phyloP scores from a whole-genome alignment of 2,329 filamentous ascomycete species.

The Fusarium bactridioides region DNA sequence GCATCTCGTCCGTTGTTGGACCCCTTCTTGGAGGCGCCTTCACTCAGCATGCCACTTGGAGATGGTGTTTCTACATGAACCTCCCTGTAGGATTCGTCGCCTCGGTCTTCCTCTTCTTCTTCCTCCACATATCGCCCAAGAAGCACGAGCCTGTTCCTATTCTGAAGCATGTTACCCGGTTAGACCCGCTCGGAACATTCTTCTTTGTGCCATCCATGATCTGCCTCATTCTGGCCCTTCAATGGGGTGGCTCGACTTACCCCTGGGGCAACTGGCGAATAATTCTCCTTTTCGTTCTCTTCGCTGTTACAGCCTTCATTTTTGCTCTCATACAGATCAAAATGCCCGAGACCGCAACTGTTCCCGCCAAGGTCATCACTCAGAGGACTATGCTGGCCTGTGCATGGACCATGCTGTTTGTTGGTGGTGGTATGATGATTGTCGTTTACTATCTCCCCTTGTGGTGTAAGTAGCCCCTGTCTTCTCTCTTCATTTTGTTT shows the following conservation, averaged over 20 bases:
- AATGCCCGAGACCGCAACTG: conserved; percentile 63
- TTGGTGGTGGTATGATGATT: conserved; percentile 61
- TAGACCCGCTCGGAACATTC: conserved; percentile 67
- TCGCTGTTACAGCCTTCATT: conserved; percentile 53
- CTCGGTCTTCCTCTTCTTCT: conserved; percentile 57
- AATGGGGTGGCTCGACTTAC: conserved; percentile 67
- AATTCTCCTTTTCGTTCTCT: conserved; percentile 62
- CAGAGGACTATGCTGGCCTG: conserved; percentile 63
- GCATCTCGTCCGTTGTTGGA: conserved; percentile 61
- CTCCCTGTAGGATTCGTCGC: conserved; percentile 63
- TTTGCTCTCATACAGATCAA: conserved; percentile 62
- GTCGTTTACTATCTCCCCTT: conserved; percentile 62
- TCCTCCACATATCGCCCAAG: conserved; percentile 54
- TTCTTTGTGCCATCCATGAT: conserved; percentile 68
- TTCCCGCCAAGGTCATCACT: conserved; percentile 62
- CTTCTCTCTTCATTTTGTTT: background rate
- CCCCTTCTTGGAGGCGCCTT: conserved; percentile 64
- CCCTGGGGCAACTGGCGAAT: conserved; percentile 62
- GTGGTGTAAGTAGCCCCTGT: conserved; percentile 56
- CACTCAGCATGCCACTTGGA: conserved; percentile 58
- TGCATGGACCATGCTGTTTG: conserved; percentile 55
- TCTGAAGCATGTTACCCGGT: conserved; percentile 56
- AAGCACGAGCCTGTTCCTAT: conserved; percentile 43
- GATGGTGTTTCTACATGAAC: conserved; percentile 68
- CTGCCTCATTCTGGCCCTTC: conserved; percentile 67